These are phyloP conservation scores for Coemansia brasiliensis DNA, from an alignment of 192 early-diverging fungal species.

Conservation along the genomic window DNA sequence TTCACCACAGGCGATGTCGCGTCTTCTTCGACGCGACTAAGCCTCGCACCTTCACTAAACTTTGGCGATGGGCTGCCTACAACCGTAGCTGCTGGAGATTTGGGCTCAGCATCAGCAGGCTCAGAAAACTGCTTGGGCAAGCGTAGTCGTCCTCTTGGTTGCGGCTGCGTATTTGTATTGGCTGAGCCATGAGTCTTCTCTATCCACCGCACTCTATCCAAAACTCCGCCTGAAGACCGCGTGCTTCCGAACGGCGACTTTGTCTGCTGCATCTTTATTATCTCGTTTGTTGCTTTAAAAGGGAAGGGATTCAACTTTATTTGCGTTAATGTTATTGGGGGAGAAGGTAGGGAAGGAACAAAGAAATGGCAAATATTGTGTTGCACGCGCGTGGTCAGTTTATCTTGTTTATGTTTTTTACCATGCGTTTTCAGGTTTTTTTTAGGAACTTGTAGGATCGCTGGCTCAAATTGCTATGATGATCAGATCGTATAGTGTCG, in stretches of 20 bases:
- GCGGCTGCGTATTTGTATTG: neutral
- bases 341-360: no score
- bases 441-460: no score
- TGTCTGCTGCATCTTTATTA: neutral
- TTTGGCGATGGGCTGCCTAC: slow-evolving; percentile 3
- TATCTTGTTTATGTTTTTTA: no score
- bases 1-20: slow-evolving; percentile 33
- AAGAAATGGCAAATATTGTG: no score
- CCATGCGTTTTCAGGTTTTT: no score
- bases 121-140: slow-evolving; percentile 36
- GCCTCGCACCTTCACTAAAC: neutral
- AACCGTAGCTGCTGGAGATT: neutral
- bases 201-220: slow-evolving; percentile 51
- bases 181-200: slow-evolving; percentile 36
- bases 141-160: slow-evolving; percentile 19
- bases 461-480: no score
- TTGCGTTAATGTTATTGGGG: no score
- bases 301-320: no score
- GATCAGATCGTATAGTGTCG: no score
- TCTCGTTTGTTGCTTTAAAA: neutral
- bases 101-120: neutral
- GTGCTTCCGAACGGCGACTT: slow-evolving; percentile 3
- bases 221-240: slow-evolving; percentile 12
- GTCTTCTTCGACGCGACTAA: slow-evolving; percentile 2
- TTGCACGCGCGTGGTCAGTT: no score